phyloP scores from a whole-genome alignment of 2,329 filamentous ascomycete genomes.

The Dichotomopilus funicola region DNA sequence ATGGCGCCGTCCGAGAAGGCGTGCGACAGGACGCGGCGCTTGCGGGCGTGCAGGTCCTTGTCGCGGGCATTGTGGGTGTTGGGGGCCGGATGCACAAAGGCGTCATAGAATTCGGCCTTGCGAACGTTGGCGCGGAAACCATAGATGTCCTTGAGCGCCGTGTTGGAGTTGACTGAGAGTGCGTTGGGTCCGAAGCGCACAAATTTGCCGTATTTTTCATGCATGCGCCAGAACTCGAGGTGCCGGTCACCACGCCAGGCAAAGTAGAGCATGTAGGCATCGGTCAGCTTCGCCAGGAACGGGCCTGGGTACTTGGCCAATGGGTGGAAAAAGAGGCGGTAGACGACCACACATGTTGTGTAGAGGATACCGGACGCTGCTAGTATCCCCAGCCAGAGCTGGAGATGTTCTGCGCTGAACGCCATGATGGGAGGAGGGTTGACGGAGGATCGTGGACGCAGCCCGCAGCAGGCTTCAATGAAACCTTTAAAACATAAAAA shows the following conservation, averaged over 20 bases:
- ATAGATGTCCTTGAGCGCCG: slow-evolving; percentile 61
- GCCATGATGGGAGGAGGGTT: slow-evolving; percentile 16
- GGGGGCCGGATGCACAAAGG: slow-evolving; percentile 62
- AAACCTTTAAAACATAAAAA: no score
- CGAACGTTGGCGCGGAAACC: slow-evolving; percentile 56
- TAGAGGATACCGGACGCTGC: slow-evolving; percentile 34
- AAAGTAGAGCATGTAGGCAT: slow-evolving; percentile 62
- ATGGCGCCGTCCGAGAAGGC: slow-evolving; percentile 62
- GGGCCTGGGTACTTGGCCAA: slow-evolving; percentile 60
- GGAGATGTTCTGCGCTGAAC: slow-evolving; percentile 30
- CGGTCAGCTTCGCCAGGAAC: slow-evolving; percentile 55
- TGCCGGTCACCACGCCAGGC: slow-evolving; percentile 70
- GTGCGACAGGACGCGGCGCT: slow-evolving; percentile 64
- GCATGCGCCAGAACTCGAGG: slow-evolving; percentile 63
- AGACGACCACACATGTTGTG: slow-evolving; percentile 39
- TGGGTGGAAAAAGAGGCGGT: slow-evolving; percentile 58
- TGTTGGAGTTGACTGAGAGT: slow-evolving; percentile 68
- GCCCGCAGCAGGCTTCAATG: no score
- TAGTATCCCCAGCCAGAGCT: slow-evolving; percentile 36
- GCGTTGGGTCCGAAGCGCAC: slow-evolving; percentile 76
- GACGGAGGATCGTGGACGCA: not conserved
- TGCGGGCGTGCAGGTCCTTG: slow-evolving; percentile 61
- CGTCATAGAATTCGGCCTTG: slow-evolving; percentile 68
- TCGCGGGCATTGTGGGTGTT: slow-evolving; percentile 70
- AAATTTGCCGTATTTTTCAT: slow-evolving; percentile 60